phyloP scores from a whole-genome alignment of 2,329 filamentous ascomycete genomes.

The Ophioceras dolichostomum region DNA sequence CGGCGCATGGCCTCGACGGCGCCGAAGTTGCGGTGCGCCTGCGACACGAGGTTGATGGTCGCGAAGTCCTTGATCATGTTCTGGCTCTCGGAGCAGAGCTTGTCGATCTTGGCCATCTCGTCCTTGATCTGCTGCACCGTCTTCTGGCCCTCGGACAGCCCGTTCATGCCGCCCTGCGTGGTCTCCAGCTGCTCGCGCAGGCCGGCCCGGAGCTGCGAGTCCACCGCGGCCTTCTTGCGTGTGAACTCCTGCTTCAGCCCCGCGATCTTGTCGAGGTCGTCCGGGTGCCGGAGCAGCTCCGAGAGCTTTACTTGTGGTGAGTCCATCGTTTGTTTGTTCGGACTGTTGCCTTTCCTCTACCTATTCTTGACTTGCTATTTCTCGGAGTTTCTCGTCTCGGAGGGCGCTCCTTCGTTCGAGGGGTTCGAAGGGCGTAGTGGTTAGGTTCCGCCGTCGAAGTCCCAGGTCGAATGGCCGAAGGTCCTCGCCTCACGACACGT shows the following conservation, averaged over 20 bases:
- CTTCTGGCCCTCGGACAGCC: conserved; percentile 80
- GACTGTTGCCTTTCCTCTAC: neutral
- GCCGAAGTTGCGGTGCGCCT: conserved; percentile 93
- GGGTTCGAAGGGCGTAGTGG: too few species aligned
- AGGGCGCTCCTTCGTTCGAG: too few species aligned
- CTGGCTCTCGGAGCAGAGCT: conserved; percentile 91
- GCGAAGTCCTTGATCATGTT: conserved; percentile 96
- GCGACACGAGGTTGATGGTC: conserved; percentile 80
- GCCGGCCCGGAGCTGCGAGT: conserved; percentile 78
- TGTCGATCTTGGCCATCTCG: conserved; percentile 97
- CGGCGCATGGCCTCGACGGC: conserved; percentile 87
- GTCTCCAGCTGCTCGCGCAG: conserved; percentile 88
- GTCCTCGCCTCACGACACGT: too few species aligned
- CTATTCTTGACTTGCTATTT: too few species aligned
- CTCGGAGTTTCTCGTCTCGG: too few species aligned
- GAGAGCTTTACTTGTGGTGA: conserved; percentile 68
- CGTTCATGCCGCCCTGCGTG: conserved; percentile 85
- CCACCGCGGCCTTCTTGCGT: conserved; percentile 85
- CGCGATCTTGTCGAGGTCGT: conserved; percentile 93
- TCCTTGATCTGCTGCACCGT: conserved; percentile 90
- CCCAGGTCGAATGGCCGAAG: too few species aligned
- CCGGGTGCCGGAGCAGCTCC: conserved; percentile 86
- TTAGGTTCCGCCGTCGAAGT: too few species aligned
- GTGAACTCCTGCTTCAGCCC: conserved; percentile 84
- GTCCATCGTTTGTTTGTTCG: conserved; percentile 35